Evolutionary conservation across 352 stramenopile species (phyloP), one percentile per base, ranked within the genome.

Genomic region (Globisporangium abappressorium): DNA sequence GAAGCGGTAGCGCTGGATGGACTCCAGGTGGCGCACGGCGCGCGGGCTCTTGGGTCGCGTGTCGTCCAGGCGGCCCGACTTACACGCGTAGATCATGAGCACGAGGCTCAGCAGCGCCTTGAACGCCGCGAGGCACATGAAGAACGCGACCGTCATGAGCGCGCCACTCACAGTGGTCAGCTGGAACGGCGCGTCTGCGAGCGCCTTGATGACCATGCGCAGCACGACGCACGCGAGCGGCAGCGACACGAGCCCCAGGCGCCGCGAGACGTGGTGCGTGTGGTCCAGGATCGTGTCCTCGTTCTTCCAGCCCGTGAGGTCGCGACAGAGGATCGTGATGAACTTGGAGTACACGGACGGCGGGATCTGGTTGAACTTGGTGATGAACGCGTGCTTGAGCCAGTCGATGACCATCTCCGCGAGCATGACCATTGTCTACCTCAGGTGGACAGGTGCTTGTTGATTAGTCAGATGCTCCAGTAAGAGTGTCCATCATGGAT

Each of bases 381-480:
- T 98, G 70, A 99, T 99, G 78, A 99, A 99, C 5, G 92, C 93
- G 77, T 99, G 97, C 79, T 99, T 99, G 65, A 99, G 92, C 94
- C 95, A 99, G 81, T 99, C 97, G 62, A 97, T 97, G 60, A 99
- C 69, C 72, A 98, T 91, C 77, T 99, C 97, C 14, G 91, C 88
- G 11, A 89, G 70, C 66, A 98, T 90, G 28, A 99, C 93, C 78
- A 98, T 91, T 0, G 82, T 79, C 83, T 91, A 34, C 15, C 5
- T 15, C 30, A 65, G 3, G 33, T 49, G 53, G 46, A 54, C n/a
- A 55, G 20, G 61, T 71, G 5, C 9, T 49, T 20, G 43, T 24
- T 24, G 43, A 20, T 26, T 36, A n/a, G 6, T 2, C 30, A 57
- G 22, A 20, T 18, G 12, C 2, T 28, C 9, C 11, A 60, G 20